phyloP scores from a whole-genome alignment of 371 early-diverging fungal genomes.

The Mortierella sp. region DNA sequence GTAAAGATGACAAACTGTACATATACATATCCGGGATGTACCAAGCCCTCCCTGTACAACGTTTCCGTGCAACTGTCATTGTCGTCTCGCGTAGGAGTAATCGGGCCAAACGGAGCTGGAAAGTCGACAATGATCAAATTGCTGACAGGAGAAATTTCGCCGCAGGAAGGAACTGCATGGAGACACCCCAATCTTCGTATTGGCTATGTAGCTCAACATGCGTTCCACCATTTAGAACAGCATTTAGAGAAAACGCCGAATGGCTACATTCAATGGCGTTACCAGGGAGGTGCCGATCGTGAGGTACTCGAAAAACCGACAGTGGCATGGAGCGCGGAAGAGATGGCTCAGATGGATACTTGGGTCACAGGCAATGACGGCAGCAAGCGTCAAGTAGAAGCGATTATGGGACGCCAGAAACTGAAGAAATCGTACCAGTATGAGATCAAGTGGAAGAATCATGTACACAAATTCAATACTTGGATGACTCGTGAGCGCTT shows the following conservation, averaged over 20 bases:
- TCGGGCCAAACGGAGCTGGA: constrained; percentile 85
- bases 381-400: constrained; percentile 51
- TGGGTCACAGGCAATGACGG: constrained; percentile 64
- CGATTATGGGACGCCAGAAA: constrained; percentile 78
- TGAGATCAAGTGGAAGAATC: constrained; percentile 84
- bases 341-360: constrained; percentile 44
- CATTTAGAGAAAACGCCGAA: constrained; percentile 86
- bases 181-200: constrained; percentile 86
- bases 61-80: constrained; percentile 75
- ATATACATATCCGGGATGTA: constrained; percentile 76
- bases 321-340: constrained; percentile 43
- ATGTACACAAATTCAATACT: constrained; percentile 77
- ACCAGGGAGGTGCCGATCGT: constrained; percentile 83
- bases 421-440: constrained; percentile 87
- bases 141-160: constrained; percentile 80
- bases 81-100: constrained; percentile 76
- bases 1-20: constrained; percentile 75
- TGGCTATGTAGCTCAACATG: constrained; percentile 92
- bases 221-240: constrained; percentile 88
- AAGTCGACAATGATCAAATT: constrained; percentile 90
- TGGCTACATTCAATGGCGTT: constrained; percentile 91
- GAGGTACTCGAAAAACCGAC: constrained; percentile 80
- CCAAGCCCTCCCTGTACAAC: constrained; percentile 64
- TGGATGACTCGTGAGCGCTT: constrained; percentile 81
- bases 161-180: constrained; percentile 79